Evolutionary conservation across 2,329 filamentous ascomycete species (phyloP), one percentile per base, ranked within the genome.

Genomic region (Diaporthe nobilis): DNA sequence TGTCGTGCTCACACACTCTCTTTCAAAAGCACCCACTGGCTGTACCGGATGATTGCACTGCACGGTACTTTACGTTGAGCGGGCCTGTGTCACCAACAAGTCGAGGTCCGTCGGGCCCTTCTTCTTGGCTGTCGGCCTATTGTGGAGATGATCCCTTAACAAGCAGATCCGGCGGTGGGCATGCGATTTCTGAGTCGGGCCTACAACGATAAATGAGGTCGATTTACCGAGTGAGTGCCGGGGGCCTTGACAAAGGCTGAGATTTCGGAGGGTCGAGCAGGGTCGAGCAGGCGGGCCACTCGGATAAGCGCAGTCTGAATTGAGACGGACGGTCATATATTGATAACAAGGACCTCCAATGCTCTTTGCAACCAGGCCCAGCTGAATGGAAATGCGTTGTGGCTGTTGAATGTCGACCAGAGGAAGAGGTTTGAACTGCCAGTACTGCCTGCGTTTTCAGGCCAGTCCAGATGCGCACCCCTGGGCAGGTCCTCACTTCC

Each of bases 51-150:
- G 42, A 49, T 49, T 60, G 63, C 63, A 31, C 34, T 58, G 31
- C 22, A 37, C 37, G 47, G 57, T 51, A 68, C 63, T n/a, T 37
- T 37, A 28, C 44, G 63, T 51, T 22, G 22, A 10, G 63, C 63
- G 44, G 49, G 65, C 47, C 49, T 70, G 65, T 70, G 65, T 70
- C 49, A 70, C 65, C 65, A 55, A 70, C 34, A 51, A 49, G 65
- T 39, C 65, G 28, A 55, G 37, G n/a, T 70, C 47, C 34, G 31
- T 42, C 47, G 42, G 65, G 49, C 7, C 65, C n/a, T 39, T 68
- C 31, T 9, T 68, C 63, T 53, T 68, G 63, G 63, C 63, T 68
- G 49, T 70, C 65, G 47, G 65, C 65, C 49, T 53, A 68, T 68
- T 39, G 65, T 68, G 65, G 65, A 68, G 49, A 68, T 53, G 47